Evolutionary conservation across 768 basidiomycete genomes (phyloP), one percentile per base, ranked within the genome.

Genomic region (Amanita exitialis): DNA sequence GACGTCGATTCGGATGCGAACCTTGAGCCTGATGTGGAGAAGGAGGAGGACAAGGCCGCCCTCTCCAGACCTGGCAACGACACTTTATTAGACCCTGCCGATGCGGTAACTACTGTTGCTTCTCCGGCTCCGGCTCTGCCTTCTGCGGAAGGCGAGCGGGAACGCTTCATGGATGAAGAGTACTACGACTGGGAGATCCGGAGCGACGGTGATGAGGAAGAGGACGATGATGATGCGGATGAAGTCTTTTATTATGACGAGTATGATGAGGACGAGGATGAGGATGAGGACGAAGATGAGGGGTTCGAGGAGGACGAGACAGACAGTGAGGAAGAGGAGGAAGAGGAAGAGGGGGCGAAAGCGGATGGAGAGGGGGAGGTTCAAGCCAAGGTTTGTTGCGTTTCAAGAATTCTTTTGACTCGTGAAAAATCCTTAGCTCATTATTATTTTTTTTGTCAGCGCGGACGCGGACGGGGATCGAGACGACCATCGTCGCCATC

Each of bases 131-230:
- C 34, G 2, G 7, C 35, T 10, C 15, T 12, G 4, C 37, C 25
- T 6, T 27, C 36, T 15, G n/a, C 43, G 1, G 51, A 46, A n/a
- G 43, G 42, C 12, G 44, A 53, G 45, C 37, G 52, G 39, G 52
- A 53, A 39, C 41, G 34, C 23, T 62, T 61, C 28, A 59, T 62
- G 59, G 57, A 47, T 25, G 59, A 61, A 50, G 52, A 55, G 53
- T 59, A 55, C n/a, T 62, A 61, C 38, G 44, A 53, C 6, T 61
- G 56, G 37, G 62, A 60, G 55, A 38, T 60, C 20, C 18, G 36
- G 41, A 57, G 57, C 16, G 61, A 59, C 27, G 61, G 59, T 20
- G 56, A 48, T 18, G 56, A 53, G 7, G 39, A 44, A 3, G 30
- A 44, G 10, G 51, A 52, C 6, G 51, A 52, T 7, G 57, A 55